These are phyloP conservation scores for Neopestalotiopsis sp. DNA, from an alignment of 2,329 filamentous ascomycete species.

Conservation along the genomic window DNA sequence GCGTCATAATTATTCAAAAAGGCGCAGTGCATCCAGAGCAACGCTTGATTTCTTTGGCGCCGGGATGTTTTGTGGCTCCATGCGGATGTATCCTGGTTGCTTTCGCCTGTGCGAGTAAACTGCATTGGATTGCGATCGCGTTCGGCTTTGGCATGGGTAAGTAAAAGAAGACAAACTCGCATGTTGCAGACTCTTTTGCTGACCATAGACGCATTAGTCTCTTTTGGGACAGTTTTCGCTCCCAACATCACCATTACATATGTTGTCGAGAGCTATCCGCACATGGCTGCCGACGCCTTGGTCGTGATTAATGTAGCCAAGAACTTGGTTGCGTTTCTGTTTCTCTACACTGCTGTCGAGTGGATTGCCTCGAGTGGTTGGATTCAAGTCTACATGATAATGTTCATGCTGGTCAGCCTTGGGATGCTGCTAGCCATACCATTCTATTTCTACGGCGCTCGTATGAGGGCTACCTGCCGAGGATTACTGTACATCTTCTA, in stretches of 20 bases:
- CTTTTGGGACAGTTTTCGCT: background rate
- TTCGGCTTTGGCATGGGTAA: conserved; percentile 10
- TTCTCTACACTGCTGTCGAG: conserved; percentile 17
- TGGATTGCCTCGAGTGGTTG: conserved; percentile 18
- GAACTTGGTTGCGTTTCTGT: conserved; percentile 18
- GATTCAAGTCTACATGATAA: conserved; percentile 21
- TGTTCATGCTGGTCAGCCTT: conserved; percentile 15
- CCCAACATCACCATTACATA: conserved; percentile 11
- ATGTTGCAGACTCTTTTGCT: background rate
- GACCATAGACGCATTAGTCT: background rate
- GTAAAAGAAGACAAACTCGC: background rate
- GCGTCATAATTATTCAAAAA: background rate
- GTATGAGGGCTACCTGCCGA: too few species aligned
- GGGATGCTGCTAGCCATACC: background rate
- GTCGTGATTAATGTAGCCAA: conserved; percentile 10
- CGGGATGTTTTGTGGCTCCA: background rate
- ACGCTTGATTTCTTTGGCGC: background rate
- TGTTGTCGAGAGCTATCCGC: background rate
- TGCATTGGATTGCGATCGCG: background rate
- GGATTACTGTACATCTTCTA: too few species aligned
- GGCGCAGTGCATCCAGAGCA: background rate
- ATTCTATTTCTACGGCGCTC: background rate
- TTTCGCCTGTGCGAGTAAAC: background rate
- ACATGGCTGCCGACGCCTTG: background rate
- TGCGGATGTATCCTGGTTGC: background rate